These are phyloP conservation scores for Persicaria maculosa DNA, from an alignment of 148 eudicot species.

Conservation along the genomic window DNA sequence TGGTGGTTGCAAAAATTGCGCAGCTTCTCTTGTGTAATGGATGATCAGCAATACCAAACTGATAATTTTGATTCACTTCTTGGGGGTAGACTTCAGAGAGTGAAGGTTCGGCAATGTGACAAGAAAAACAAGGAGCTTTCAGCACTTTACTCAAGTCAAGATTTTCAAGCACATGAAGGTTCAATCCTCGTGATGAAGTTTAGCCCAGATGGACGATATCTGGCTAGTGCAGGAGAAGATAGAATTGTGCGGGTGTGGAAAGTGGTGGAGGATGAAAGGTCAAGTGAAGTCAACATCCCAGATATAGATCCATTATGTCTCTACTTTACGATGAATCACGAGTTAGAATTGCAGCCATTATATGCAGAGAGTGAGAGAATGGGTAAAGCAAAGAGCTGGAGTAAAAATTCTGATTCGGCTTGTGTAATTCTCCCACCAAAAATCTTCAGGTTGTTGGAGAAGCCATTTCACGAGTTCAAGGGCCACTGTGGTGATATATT, in stretches of 20 bases:
- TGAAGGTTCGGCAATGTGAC: slow-evolving; percentile 40
- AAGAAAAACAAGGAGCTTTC: slow-evolving; percentile 71
- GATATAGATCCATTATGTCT: slow-evolving; percentile 51
- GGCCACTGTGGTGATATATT: slow-evolving; percentile 75
- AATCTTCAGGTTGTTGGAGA: slow-evolving; percentile 56
- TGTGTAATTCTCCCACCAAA: slow-evolving; percentile 73
- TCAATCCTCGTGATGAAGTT: slow-evolving; percentile 76
- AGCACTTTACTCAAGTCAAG: slow-evolving; percentile 56
- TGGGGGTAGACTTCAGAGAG: slow-evolving; percentile 19
- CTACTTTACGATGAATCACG: slow-evolving; percentile 50
- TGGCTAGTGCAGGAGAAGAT: slow-evolving; percentile 89
- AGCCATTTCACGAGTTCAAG: slow-evolving; percentile 60
- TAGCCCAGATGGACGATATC: slow-evolving; percentile 69
- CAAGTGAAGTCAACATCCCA: slow-evolving; percentile 37
- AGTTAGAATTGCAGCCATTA: slow-evolving; percentile 43
- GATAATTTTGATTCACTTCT: slow-evolving; percentile 9
- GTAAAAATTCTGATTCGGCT: slow-evolving; percentile 44
- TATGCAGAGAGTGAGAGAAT: slow-evolving; percentile 32
- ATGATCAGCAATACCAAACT: slow-evolving; percentile 23
- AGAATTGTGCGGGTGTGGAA: slow-evolving; percentile 67
- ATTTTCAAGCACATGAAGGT: slow-evolving; percentile 69
- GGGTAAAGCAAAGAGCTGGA: slow-evolving; percentile 33
- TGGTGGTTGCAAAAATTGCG: slow-evolving; percentile 52
- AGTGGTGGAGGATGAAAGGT: slow-evolving; percentile 50
- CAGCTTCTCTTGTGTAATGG: slow-evolving; percentile 39